A percentile compares a stretch with the other conserved stretches of the same genome.
phyloP scores from a whole-genome alignment of 2,329 filamentous ascomycete genomes.

The Xylaria sp. region DNA sequence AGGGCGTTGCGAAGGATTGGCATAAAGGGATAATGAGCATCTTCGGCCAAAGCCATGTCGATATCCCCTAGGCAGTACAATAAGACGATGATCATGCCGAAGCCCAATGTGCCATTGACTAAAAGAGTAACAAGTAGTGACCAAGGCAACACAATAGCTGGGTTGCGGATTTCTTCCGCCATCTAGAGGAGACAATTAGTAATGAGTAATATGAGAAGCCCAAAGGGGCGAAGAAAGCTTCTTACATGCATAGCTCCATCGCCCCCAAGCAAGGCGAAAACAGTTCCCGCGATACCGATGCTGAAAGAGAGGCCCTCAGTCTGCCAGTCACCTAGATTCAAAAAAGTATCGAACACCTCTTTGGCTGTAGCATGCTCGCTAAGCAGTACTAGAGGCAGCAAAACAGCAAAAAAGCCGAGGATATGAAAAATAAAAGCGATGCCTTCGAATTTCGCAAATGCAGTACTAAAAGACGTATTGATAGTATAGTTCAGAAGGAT shows the following conservation, averaged over 20 bases:
- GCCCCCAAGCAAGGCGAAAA: slow-evolving; percentile 52
- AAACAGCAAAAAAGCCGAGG: slow-evolving; percentile 45
- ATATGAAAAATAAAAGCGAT: slow-evolving; percentile 55
- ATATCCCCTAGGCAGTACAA: slow-evolving; percentile 66
- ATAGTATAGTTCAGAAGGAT: slow-evolving; percentile 55
- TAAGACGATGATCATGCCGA: slow-evolving; percentile 64
- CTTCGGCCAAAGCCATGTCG: slow-evolving; percentile 55
- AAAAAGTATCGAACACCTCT: slow-evolving; percentile 60
- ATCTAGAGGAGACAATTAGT: slow-evolving; percentile 46
- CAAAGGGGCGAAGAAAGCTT: neutral
- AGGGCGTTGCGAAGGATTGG: slow-evolving; percentile 65
- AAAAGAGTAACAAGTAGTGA: slow-evolving; percentile 60
- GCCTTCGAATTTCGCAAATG: slow-evolving; percentile 53
- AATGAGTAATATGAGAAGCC: no score
- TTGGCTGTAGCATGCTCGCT: slow-evolving; percentile 47
- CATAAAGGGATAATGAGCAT: slow-evolving; percentile 67
- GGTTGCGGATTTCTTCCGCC: slow-evolving; percentile 59
- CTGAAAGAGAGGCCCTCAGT: slow-evolving; percentile 53
- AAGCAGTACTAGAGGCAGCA: slow-evolving; percentile 51
- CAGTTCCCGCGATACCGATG: slow-evolving; percentile 36
- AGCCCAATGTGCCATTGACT: slow-evolving; percentile 64
- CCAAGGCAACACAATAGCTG: slow-evolving; percentile 60
- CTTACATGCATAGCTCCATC: slow-evolving; percentile 50
- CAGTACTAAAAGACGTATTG: slow-evolving; percentile 46
- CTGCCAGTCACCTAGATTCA: slow-evolving; percentile 61